Evolutionary conservation across 2,329 filamentous ascomycete genomes (phyloP).

Genomic region (Phyllosticta citribraziliensis): DNA sequence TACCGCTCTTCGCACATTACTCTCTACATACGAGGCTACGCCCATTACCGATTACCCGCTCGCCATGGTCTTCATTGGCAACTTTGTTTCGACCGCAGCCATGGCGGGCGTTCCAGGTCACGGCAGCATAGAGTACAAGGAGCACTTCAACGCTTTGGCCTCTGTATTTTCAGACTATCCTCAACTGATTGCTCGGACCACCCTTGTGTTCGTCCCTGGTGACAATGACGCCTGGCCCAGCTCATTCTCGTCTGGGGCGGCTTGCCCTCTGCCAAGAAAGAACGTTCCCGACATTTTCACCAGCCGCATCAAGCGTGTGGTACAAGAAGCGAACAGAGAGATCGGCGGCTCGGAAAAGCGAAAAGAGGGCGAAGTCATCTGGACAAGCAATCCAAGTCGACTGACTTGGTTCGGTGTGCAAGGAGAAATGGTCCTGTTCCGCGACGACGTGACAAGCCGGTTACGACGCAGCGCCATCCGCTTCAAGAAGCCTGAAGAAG

Average conservation of each 20-base stretch:
- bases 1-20: conserved; percentile 68
- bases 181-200: conserved; percentile 63
- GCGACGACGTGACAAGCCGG: conserved; percentile 76
- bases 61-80: conserved; percentile 74
- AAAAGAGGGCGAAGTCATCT: conserved; percentile 63
- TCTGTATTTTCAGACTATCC: conserved; percentile 76
- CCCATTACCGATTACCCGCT: conserved; percentile 58
- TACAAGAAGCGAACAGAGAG: conserved; percentile 68
- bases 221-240: conserved; percentile 98
- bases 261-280: conserved; percentile 59
- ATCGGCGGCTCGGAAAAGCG: conserved; percentile 38
- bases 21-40: conserved; percentile 60
- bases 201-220: conserved; percentile 87
- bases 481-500: conserved; percentile 43
- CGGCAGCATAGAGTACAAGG: conserved; percentile 92
- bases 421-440: conserved; percentile 77
- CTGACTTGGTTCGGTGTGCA: conserved; percentile 77
- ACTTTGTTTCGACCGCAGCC: conserved; percentile 56
- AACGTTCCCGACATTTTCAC: conserved; percentile 83
- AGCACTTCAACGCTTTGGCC: conserved; percentile 84
- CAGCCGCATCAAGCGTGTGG: conserved; percentile 69
- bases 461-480: conserved; percentile 67
- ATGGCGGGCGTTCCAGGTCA: conserved; percentile 57
- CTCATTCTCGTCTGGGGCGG: conserved; percentile 67
- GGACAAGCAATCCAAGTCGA: conserved; percentile 80